A percentile compares a stretch with the other conserved stretches of the same genome.
Evolutionary conservation across 2,329 filamentous ascomycete species (phyloP).

Genomic region (Aureobasidium sp.): DNA sequence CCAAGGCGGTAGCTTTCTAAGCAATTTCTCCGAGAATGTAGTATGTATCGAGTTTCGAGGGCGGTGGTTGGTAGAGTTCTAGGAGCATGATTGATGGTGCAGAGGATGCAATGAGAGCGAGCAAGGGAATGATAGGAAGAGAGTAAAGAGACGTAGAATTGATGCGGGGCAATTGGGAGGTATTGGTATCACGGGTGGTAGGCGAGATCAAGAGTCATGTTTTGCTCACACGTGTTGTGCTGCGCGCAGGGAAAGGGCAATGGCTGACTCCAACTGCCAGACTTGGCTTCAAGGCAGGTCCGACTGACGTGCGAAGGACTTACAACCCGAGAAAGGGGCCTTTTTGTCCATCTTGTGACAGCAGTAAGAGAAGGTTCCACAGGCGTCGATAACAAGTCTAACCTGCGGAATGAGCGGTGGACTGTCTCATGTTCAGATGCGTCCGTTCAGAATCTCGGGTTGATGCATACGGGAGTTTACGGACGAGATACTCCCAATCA

Average conservation of each 20-base stretch:
- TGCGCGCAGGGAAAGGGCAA: background rate
- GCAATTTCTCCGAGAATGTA: conserved; percentile 11
- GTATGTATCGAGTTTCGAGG: conserved; percentile 6
- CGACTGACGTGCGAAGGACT: background rate
- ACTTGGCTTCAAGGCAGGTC: background rate
- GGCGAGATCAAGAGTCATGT: background rate
- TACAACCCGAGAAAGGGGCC: background rate
- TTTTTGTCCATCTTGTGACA: background rate
- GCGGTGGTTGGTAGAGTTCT: conserved; percentile 8
- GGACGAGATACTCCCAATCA: background rate
- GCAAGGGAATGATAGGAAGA: background rate
- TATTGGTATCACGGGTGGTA: background rate
- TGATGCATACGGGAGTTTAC: background rate
- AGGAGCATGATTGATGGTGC: background rate
- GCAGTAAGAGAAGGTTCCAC: background rate
- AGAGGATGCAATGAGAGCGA: background rate
- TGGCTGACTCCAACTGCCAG: background rate
- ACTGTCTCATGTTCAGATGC: background rate
- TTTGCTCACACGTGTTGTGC: background rate
- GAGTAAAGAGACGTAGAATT: background rate
- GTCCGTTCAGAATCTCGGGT: background rate
- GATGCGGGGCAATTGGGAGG: background rate
- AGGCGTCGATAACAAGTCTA: background rate
- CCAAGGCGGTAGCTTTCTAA: background rate
- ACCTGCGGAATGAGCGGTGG: background rate